Conservation (phyloP, 164 flowering plant genomes). For the Dillenia suffruticosa region DNA sequence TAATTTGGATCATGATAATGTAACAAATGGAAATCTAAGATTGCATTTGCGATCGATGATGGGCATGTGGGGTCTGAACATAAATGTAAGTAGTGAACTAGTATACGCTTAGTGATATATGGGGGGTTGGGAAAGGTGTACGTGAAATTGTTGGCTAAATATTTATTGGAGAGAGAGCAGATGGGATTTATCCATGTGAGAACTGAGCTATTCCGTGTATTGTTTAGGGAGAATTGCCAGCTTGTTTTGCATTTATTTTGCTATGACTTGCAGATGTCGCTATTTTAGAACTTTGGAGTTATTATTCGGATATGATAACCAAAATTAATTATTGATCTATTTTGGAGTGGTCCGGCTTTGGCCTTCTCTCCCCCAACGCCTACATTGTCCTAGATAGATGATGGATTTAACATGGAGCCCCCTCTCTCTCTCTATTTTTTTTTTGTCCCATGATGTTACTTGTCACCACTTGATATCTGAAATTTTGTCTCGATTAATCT, state of each 20-base stretch:
- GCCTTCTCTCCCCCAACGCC: too few species aligned
- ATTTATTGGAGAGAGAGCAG: neutral
- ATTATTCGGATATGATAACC: neutral
- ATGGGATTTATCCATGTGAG: conserved; percentile 6
- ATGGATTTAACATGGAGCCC: neutral
- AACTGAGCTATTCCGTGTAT: neutral
- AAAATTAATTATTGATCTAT: too few species aligned
- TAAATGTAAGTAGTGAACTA: too few species aligned
- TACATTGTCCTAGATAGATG: neutral
- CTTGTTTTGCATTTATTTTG: conserved; percentile 4
- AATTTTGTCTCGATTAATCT: too few species aligned
- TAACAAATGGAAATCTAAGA: too few species aligned
- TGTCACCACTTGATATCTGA: conserved; percentile 6
- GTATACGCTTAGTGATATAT: too few species aligned
- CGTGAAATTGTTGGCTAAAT: neutral
- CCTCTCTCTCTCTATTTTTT: neutral
- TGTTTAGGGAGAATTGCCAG: neutral
- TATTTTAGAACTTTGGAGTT: conserved; percentile 9
- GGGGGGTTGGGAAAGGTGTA: too few species aligned
- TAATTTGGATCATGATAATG: too few species aligned
- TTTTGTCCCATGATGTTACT: conserved; percentile 5
- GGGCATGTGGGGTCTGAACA: too few species aligned
- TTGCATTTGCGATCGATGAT: too few species aligned
- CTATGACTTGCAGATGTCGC: conserved; percentile 5
- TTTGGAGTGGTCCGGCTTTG: too few species aligned